Percentiles rank a stretch among this genome's conserved stretches.
Conservation (phyloP, 2,329 filamentous ascomycete genomes). For the Hypoxylon sp. region DNA sequence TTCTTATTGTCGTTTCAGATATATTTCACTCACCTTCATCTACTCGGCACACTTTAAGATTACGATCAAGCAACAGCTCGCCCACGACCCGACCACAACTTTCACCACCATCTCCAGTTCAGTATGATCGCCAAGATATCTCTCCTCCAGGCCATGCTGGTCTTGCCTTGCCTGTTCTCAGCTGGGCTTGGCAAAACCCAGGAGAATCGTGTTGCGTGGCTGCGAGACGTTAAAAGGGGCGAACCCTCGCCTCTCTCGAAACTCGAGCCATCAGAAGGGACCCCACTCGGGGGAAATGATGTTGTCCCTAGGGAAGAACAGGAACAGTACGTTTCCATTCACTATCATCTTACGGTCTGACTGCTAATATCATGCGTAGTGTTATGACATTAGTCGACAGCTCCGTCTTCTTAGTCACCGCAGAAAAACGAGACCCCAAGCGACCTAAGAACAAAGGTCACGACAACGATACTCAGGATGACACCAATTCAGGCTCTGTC, state of each 20-base stretch:
- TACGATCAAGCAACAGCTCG: background rate
- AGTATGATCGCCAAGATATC: slow-evolving; percentile 1
- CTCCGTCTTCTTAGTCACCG: background rate
- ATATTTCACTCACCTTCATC: background rate
- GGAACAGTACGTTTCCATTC: background rate
- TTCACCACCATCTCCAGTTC: background rate
- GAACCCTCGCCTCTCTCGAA: background rate
- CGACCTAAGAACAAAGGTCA: background rate
- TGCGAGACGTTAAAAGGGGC: background rate
- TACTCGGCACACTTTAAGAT: background rate
- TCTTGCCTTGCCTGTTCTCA: background rate
- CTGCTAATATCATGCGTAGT: background rate
- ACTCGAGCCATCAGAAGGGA: background rate
- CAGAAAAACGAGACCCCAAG: slow-evolving; percentile 7
- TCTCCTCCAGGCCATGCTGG: background rate
- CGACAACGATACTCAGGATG: background rate
- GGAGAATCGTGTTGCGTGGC: slow-evolving; percentile 9
- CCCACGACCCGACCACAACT: background rate
- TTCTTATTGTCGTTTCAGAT: background rate
- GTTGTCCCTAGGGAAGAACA: background rate
- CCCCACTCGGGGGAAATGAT: background rate
- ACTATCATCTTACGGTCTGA: background rate
- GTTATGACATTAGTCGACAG: background rate
- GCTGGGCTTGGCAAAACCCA: background rate
- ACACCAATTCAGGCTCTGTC: background rate